Conservation (phyloP, 1,139 yeast genomes). For the Saccharomyces uvarum region DNA sequence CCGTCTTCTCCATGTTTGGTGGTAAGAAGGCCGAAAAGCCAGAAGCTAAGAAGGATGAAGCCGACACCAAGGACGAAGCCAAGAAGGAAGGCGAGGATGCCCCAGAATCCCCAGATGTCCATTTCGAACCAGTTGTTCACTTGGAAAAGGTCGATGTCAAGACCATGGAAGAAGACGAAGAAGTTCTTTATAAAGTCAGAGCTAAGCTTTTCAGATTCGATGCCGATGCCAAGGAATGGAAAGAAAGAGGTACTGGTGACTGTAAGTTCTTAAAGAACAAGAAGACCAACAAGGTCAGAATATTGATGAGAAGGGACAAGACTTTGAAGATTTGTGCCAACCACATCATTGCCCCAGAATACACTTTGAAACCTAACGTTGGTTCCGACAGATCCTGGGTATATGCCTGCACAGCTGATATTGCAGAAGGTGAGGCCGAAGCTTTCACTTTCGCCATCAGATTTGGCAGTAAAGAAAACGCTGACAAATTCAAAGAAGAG, state of each 20-base stretch:
- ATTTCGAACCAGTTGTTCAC: slow-evolving; percentile 92
- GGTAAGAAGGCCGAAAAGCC: slow-evolving; percentile 55
- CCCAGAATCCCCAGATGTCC: slow-evolving; percentile 89
- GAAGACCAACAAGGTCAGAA: slow-evolving; percentile 68
- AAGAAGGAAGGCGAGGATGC: slow-evolving; percentile 56
- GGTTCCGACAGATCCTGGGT: slow-evolving; percentile 99
- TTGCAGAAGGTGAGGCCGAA: slow-evolving; percentile 93
- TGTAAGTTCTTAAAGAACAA: slow-evolving; percentile 92
- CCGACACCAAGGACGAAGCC: slow-evolving; percentile 34
- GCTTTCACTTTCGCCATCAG: slow-evolving; percentile 95
- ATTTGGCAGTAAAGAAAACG: slow-evolving; percentile 94
- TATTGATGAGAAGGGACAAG: slow-evolving; percentile 97
- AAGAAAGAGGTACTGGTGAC: slow-evolving; percentile 99
- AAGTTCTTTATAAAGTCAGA: slow-evolving; percentile 76
- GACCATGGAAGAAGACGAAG: slow-evolving; percentile 95
- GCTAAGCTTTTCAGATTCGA: slow-evolving; percentile 93
- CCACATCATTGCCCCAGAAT: slow-evolving; percentile 82
- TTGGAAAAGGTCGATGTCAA: slow-evolving; percentile 93
- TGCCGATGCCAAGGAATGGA: slow-evolving; percentile 85
- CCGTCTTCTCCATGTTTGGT: slow-evolving; percentile 86
- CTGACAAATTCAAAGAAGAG: slow-evolving; percentile 88
- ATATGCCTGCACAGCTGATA: slow-evolving; percentile 86
- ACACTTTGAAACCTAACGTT: slow-evolving; percentile 81
- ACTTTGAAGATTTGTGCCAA: slow-evolving; percentile 96
- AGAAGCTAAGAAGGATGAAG: slow-evolving; percentile 27